These are phyloP conservation scores for Fulvia fulva DNA, from an alignment of 2,329 filamentous ascomycete species.

Conservation along the genomic window DNA sequence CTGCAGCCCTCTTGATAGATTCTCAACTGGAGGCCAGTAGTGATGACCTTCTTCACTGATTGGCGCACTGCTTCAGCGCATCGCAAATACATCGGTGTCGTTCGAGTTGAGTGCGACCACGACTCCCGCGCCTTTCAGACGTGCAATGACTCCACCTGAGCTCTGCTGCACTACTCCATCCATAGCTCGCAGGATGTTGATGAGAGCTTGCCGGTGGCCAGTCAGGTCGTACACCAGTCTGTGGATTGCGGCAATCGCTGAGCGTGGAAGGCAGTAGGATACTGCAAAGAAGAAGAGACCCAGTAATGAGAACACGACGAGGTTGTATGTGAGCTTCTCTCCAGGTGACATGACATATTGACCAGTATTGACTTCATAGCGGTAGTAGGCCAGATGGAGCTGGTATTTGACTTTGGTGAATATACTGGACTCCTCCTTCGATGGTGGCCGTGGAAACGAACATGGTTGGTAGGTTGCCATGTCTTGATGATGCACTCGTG, in stretches of 20 bases:
- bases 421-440: constrained; percentile 17
- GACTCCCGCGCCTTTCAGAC: constrained; percentile 7
- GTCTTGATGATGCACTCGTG: neutral
- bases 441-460: constrained; percentile 19
- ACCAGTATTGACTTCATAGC: constrained; percentile 28
- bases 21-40: neutral
- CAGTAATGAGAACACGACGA: constrained; percentile 19
- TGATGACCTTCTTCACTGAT: too few species aligned
- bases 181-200: constrained; percentile 2
- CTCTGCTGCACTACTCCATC: constrained; percentile 11
- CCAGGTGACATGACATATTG: constrained; percentile 29
- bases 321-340: constrained; percentile 30
- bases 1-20: neutral
- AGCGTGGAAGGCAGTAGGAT: constrained; percentile 22
- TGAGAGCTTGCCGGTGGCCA: constrained; percentile 7
- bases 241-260: constrained; percentile 11
- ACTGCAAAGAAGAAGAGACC: constrained; percentile 18
- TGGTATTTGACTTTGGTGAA: constrained; percentile 22
- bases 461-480: constrained; percentile 28
- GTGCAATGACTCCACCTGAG: constrained; percentile 12
- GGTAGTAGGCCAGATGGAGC: constrained; percentile 26
- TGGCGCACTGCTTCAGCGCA: neutral
- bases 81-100: neutral
- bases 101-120: constrained; percentile 10
- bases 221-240: constrained; percentile 22